Evolutionary conservation across 768 basidiomycete species (phyloP).

Genomic region (Lactarius vividus): DNA sequence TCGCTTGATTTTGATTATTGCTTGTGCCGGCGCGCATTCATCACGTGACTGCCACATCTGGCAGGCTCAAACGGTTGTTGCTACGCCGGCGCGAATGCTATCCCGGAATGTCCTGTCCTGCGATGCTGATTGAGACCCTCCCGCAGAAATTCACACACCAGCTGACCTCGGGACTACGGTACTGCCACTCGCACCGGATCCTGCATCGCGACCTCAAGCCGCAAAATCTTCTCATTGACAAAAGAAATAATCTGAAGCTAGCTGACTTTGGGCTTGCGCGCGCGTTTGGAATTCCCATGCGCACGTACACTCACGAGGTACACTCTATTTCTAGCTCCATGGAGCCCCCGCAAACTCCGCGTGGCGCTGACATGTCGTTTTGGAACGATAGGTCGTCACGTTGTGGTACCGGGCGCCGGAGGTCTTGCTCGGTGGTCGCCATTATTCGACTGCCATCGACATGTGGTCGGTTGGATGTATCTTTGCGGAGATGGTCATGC

Average conservation of each 20-base stretch:
- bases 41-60: constrained; percentile 21
- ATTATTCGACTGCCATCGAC: constrained; percentile 97
- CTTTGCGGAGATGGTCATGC: constrained; percentile 98
- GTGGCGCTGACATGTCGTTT: background rate
- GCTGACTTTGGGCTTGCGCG: constrained; percentile 58
- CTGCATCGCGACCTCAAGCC: constrained; percentile 58
- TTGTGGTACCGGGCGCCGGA: constrained; percentile 99
- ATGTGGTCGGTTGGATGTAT: constrained; percentile 99
- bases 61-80: background rate
- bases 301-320: constrained; percentile 99
- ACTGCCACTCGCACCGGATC: constrained; percentile 54
- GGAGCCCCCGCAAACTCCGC: background rate
- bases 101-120: background rate
- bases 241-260: constrained; percentile 50
- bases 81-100: background rate
- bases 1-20: background rate
- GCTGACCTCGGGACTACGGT: constrained; percentile 81
- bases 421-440: constrained; percentile 90
- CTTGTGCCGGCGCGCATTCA: background rate
- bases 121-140: constrained; percentile 6
- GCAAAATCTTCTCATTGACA: constrained; percentile 54
- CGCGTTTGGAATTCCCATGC: constrained; percentile 93
- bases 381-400: constrained; percentile 78
- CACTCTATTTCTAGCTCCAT: constrained; percentile 1
- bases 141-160: constrained; percentile 94